A percentile compares a stretch with the other conserved stretches of the same genome.
These are phyloP conservation scores for Collybia sordida DNA, from an alignment of 768 basidiomycete species.

Conservation along the genomic window DNA sequence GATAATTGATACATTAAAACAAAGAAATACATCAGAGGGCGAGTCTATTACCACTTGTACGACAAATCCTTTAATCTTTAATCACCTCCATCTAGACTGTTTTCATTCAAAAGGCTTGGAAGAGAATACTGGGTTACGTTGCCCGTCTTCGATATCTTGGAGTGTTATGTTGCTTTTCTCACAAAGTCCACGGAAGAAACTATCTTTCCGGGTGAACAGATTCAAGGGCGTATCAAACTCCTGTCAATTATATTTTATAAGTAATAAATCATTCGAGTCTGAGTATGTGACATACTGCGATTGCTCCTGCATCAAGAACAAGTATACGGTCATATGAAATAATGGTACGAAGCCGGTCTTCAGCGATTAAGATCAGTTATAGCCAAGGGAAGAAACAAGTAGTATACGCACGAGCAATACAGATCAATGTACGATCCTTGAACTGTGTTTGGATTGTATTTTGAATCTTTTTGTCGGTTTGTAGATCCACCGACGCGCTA, in stretches of 20 bases:
- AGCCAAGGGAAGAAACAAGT: slow-evolving; percentile 11
- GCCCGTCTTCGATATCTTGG: slow-evolving; percentile 35
- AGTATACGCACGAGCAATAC: slow-evolving; percentile 70
- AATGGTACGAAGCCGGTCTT: slow-evolving; percentile 77
- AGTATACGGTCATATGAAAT: slow-evolving; percentile 72
- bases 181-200: slow-evolving; percentile 67
- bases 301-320: slow-evolving; percentile 63
- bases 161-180: slow-evolving; percentile 49
- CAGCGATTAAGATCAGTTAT: slow-evolving; percentile 2
- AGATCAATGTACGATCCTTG: slow-evolving; percentile 68
- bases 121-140: too few relatives aligned
- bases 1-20: too few relatives aligned
- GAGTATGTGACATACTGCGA: slow-evolving; percentile 38
- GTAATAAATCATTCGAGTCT: background rate
- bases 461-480: slow-evolving; percentile 83
- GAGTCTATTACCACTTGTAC: too few relatives aligned
- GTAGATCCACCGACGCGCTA: slow-evolving; percentile 69
- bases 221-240: slow-evolving; percentile 60
- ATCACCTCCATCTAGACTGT: background rate
- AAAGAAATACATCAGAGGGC: too few relatives aligned
- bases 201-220: slow-evolving; percentile 42
- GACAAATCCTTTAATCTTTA: background rate
- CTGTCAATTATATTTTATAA: slow-evolving; percentile 16
- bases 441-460: slow-evolving; percentile 76
- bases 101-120: background rate